phyloP scores from a whole-genome alignment of 1,284 basidiomycete genomes.

The Gymnopus androsaceus region DNA sequence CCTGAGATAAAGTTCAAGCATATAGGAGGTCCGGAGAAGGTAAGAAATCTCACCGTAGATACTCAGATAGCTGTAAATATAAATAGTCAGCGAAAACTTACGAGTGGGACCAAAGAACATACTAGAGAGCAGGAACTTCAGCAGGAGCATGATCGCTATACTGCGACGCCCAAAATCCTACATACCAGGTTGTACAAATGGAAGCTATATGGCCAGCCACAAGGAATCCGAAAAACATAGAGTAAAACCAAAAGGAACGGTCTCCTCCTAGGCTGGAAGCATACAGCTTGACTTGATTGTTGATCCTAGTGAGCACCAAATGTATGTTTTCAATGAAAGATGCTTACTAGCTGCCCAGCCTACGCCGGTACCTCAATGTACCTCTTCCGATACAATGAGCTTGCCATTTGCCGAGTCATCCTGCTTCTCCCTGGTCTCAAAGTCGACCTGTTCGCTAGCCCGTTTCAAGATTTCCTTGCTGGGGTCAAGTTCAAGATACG shows the following conservation, averaged over 20 bases:
- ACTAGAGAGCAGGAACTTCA: conserved; percentile 32
- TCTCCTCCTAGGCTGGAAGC: conserved; percentile 43
- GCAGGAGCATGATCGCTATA: conserved; percentile 35
- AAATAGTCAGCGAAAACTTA: not conserved
- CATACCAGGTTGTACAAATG: conserved; percentile 42
- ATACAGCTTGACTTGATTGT: conserved; percentile 29
- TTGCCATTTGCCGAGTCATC: conserved; percentile 56
- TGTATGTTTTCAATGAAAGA: not conserved
- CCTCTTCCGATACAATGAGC: conserved; percentile 61
- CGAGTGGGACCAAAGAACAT: conserved; percentile 13
- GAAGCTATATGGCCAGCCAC: conserved; percentile 22
- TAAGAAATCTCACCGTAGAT: conserved; percentile 34
- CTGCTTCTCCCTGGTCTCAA: conserved; percentile 31
- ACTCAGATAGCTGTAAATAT: conserved; percentile 35
- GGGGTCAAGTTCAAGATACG: conserved; percentile 35
- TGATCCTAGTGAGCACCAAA: not conserved
- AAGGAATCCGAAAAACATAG: conserved; percentile 30
- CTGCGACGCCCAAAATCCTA: conserved; percentile 49
- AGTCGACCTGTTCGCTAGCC: conserved; percentile 39
- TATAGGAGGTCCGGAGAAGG: not conserved
- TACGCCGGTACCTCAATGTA: conserved; percentile 56
- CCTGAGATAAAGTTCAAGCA: conserved; percentile 26
- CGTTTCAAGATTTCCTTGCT: conserved; percentile 36
- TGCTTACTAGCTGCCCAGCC: conserved; percentile 42
- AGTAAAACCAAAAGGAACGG: conserved; percentile 41